Percentiles rank a stretch among this genome's conserved stretches.
Conservation (phyloP, 164 flowering plant species). For the Macadamia tetraphylla region DNA sequence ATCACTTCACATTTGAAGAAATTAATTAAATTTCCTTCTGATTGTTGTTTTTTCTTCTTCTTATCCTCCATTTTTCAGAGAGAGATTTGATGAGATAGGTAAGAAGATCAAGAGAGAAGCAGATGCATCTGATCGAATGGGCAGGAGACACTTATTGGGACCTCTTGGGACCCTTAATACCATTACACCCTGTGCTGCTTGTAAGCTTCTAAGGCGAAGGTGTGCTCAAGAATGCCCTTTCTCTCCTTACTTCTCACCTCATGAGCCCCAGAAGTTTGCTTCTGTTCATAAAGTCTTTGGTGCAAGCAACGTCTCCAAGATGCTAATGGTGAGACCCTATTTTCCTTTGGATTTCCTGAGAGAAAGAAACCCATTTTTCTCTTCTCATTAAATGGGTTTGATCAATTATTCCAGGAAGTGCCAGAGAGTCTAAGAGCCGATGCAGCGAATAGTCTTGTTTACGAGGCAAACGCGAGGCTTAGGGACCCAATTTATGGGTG, state of each 20-base stretch:
- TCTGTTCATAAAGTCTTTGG: conserved; percentile 96
- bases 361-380: background rate
- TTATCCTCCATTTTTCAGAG: conserved; percentile 28
- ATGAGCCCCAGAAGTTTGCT: conserved; percentile 90
- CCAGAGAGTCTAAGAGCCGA: conserved; percentile 81
- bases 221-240: conserved; percentile 96
- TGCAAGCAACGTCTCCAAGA: conserved; percentile 95
- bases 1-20: too few species aligned
- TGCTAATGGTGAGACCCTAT: conserved; percentile 61
- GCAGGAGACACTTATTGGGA: conserved; percentile 64
- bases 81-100: conserved; percentile 67
- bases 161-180: conserved; percentile 67
- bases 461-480: conserved; percentile 86
- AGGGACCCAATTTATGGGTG: conserved; percentile 94
- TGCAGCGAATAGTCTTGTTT: conserved; percentile 83
- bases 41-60: background rate
- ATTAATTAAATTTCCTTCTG: background rate
- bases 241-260: conserved; percentile 93
- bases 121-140: conserved; percentile 49
- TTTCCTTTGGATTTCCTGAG: background rate
- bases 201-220: conserved; percentile 77
- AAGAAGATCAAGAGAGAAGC: conserved; percentile 76
- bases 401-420: conserved; percentile 46
- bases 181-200: conserved; percentile 93
- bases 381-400: too few species aligned